Evolutionary conservation across 2,329 filamentous ascomycete genomes (phyloP).

Genomic region (Neurospora sp.): DNA sequence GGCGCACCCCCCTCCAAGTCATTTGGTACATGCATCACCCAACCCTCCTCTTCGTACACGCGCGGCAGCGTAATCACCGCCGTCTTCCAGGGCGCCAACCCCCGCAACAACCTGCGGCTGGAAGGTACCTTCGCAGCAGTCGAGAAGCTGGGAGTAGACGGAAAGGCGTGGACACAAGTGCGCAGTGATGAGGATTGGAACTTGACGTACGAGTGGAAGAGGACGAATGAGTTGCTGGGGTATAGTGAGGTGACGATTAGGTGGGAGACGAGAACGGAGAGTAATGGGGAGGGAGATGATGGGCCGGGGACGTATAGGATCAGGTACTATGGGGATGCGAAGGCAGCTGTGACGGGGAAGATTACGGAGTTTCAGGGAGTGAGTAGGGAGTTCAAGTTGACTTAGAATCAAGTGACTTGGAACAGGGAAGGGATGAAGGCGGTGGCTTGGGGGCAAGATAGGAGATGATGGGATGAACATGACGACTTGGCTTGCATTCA

Average conservation of each 20-base stretch:
- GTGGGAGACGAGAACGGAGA: constrained; percentile 1
- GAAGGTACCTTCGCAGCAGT: constrained; percentile 70
- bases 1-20: constrained; percentile 49
- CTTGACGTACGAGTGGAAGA: constrained; percentile 68
- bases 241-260: constrained; percentile 25
- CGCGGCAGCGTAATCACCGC: constrained; percentile 52
- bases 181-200: constrained; percentile 77
- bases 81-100: constrained; percentile 77
- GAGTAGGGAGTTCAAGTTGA: neutral
- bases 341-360: neutral
- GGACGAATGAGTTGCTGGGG: constrained; percentile 58
- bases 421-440: neutral
- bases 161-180: constrained; percentile 50
- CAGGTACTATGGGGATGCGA: neutral
- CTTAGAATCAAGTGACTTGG: neutral
- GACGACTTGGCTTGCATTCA: too few relatives aligned
- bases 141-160: constrained; percentile 43
- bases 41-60: constrained; percentile 40
- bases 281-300: neutral
- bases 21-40: constrained; percentile 57
- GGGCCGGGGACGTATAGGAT: neutral
- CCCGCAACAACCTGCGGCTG: constrained; percentile 71
- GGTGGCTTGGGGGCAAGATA: neutral
- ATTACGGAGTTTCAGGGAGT: neutral
- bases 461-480: neutral